phyloP scores from a whole-genome alignment of 148 eudicot genomes.

The Diospyros lotus region DNA sequence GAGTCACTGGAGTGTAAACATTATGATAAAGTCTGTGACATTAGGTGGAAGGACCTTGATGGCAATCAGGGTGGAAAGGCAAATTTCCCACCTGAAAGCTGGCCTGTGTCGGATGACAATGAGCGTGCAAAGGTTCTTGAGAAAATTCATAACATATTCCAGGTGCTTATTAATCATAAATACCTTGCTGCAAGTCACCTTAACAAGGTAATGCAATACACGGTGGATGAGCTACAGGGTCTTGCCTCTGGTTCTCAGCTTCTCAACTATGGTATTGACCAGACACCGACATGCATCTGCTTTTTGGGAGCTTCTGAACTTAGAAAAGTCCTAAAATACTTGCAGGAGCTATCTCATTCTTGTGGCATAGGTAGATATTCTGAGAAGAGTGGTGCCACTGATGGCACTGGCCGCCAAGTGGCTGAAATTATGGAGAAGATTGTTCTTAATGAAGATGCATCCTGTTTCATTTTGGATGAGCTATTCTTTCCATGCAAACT shows the following conservation, averaged over 20 bases:
- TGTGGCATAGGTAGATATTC: slow-evolving; percentile 64
- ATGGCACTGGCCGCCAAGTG: slow-evolving; percentile 12
- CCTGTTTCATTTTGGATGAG: slow-evolving; percentile 63
- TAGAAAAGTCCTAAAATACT: slow-evolving; percentile 55
- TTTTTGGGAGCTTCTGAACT: slow-evolving; percentile 72
- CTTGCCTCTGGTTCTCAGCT: slow-evolving; percentile 71
- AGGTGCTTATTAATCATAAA: slow-evolving; percentile 55
- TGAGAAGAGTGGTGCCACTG: slow-evolving; percentile 40
- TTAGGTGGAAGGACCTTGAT: slow-evolving; percentile 43
- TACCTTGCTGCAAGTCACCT: slow-evolving; percentile 75
- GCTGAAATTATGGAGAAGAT: slow-evolving; percentile 47
- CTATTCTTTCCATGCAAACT: slow-evolving; percentile 34
- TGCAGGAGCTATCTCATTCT: slow-evolving; percentile 69
- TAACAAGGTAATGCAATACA: slow-evolving; percentile 57
- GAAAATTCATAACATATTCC: slow-evolving; percentile 52
- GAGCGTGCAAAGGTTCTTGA: slow-evolving; percentile 82
- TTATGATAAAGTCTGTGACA: slow-evolving; percentile 27
- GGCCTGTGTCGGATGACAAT: slow-evolving; percentile 74
- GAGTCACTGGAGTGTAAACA: slow-evolving; percentile 46
- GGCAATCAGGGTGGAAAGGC: slow-evolving; percentile 35
- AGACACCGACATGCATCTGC: slow-evolving; percentile 83
- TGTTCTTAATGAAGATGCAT: slow-evolving; percentile 53
- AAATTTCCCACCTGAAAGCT: slow-evolving; percentile 41
- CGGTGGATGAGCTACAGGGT: slow-evolving; percentile 69
- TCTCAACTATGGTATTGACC: slow-evolving; percentile 58